Conservation (phyloP, 2,329 filamentous ascomycete genomes). For the Zymoseptoria tritici region DNA sequence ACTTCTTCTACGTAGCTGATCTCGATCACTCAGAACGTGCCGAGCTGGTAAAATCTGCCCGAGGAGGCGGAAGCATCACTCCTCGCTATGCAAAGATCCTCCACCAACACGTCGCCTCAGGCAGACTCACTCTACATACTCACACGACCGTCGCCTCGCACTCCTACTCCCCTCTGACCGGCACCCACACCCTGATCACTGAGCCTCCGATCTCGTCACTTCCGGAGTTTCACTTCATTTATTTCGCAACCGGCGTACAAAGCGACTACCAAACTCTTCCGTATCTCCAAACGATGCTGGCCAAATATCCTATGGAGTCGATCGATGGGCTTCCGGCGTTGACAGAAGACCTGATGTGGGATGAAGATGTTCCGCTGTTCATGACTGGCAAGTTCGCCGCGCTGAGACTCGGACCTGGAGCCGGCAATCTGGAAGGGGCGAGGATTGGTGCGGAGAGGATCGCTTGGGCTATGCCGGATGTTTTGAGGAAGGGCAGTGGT, state of each 20-base stretch:
- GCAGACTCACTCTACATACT: constrained; percentile 50
- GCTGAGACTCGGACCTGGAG: constrained; percentile 62
- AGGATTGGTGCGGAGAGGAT: constrained; percentile 66
- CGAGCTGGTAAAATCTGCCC: constrained; percentile 57
- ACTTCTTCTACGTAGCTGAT: background rate
- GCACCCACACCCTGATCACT: constrained; percentile 48
- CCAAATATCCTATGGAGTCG: constrained; percentile 53
- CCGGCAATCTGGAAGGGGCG: constrained; percentile 66
- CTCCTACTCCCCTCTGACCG: constrained; percentile 40
- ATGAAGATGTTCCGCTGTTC: constrained; percentile 64
- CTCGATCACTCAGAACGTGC: constrained; percentile 46
- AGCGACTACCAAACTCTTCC: constrained; percentile 55
- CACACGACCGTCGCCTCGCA: constrained; percentile 50
- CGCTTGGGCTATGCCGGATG: constrained; percentile 60
- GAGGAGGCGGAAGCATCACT: constrained; percentile 70
- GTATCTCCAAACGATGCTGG: constrained; percentile 52
- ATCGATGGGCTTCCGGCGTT: constrained; percentile 64
- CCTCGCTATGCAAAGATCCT: constrained; percentile 61
- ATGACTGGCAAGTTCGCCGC: constrained; percentile 61
- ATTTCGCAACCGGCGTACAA: constrained; percentile 67
- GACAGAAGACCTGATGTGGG: constrained; percentile 71
- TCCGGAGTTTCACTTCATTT: constrained; percentile 54
- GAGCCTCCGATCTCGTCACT: constrained; percentile 46
- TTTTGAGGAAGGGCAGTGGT: constrained; percentile 4
- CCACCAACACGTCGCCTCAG: constrained; percentile 49